Evolutionary conservation across 441 rosid genomes (phyloP), one percentile per base, ranked within the genome.

Genomic region (Populus hybrid): DNA sequence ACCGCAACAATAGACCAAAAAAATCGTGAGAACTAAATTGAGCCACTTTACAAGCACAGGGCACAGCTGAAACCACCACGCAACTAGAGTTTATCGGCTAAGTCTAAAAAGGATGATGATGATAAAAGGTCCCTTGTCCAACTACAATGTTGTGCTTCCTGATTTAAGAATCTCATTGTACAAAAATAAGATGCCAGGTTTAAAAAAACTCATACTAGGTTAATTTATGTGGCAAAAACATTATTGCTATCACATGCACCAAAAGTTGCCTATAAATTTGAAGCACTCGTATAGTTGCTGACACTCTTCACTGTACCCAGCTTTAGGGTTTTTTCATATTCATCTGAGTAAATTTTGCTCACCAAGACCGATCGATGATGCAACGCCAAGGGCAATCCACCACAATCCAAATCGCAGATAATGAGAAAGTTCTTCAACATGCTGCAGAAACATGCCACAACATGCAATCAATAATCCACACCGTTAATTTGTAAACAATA

Each of bases 311-410:
- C 11, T 20, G 16, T 66, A 35, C 40, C 67, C 34, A 34, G 16
- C 34, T 68, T 18, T 40, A 73, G 16, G 23, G n/a, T 16, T 61
- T 64, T 63, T 16, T 67, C 20, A 46, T 16, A 21, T 64, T 38
- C 18, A 40, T 65, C 59, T 10, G 18, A 74, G 66, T 67, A 57
- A 75, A 74, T 69, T 79, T 61, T 81, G 26, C 95, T 88, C 84
- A 96, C 98, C 99, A 42, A 96, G 98, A 80, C 99, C 99, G 84
- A 96, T 96, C 42, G 99, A 96, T 79, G 99, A 96, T 79, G 99
- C 99, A 80, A 94, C 95, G 70, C 98, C 99, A 78, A 96, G 96
- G 67, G 95, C 92, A 26, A 89, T 67, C 99, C 99, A 96, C 99
- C 99, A 96, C 67, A 96, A 82, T 65, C 95, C 99, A 88, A 90